A percentile compares a stretch with the other conserved stretches of the same genome.
Conservation (phyloP, 2,329 filamentous ascomycete genomes). For the Monascus ruber region DNA sequence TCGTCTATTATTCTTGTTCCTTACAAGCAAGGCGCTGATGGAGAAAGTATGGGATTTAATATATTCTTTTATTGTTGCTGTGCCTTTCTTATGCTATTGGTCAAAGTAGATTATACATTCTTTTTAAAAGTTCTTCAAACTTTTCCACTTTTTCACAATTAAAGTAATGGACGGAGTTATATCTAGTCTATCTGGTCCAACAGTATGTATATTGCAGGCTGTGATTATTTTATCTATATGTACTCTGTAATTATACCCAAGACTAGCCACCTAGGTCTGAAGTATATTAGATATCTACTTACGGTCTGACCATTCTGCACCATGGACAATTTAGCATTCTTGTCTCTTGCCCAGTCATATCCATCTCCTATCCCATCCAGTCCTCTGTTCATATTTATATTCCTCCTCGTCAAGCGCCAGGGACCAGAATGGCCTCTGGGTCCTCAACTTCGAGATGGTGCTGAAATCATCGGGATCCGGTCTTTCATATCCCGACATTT, state of each 20-base stretch:
- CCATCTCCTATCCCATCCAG: conserved; percentile 31
- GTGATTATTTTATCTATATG: no score
- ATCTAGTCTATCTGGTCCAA: no score
- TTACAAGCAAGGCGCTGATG: conserved; percentile 20
- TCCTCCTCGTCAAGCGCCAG: conserved; percentile 9
- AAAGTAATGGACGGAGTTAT: no score
- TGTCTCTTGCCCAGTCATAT: conserved; percentile 1
- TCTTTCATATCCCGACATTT: conserved; percentile 34
- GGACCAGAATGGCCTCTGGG: conserved; percentile 19
- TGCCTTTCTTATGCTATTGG: neutral
- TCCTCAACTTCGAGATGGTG: conserved; percentile 22
- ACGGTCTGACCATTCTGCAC: no score
- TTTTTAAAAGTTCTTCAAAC: neutral
- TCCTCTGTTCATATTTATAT: conserved; percentile 9
- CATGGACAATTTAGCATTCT: no score
- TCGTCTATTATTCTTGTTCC: neutral
- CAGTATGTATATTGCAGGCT: no score
- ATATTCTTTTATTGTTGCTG: conserved; percentile 5
- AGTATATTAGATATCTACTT: no score
- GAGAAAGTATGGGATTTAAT: conserved; percentile 11
- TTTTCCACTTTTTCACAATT: no score
- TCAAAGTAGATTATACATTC: neutral
- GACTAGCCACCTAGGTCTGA: no score
- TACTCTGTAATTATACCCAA: no score
- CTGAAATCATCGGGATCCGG: conserved; percentile 22